These are phyloP conservation scores for Colletotrichum sp. DNA, from an alignment of 2,329 filamentous ascomycete genomes.

Conservation along the genomic window DNA sequence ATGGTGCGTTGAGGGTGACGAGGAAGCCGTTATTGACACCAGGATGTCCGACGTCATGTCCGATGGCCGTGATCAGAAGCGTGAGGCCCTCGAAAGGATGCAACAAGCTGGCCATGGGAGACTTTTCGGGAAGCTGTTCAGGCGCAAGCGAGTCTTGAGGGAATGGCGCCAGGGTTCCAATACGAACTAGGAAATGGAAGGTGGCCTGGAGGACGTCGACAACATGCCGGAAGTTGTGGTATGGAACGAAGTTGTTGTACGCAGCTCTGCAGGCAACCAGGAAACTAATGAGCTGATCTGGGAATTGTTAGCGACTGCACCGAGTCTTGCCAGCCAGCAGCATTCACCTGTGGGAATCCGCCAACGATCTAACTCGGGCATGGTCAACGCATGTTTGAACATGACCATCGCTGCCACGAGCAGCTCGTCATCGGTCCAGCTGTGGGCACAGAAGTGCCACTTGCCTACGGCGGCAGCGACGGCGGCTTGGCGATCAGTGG, in stretches of 20 bases:
- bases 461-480: constrained; percentile 74
- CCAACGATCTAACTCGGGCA: constrained; percentile 84
- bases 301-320: constrained; percentile 41
- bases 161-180: constrained; percentile 78
- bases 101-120: constrained; percentile 76
- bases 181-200: constrained; percentile 85
- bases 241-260: constrained; percentile 97
- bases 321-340: constrained; percentile 26
- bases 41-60: constrained; percentile 96
- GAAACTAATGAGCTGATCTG: constrained; percentile 84
- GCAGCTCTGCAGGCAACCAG: constrained; percentile 86
- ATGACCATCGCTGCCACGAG: constrained; percentile 86
- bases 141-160: constrained; percentile 36
- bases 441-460: constrained; percentile 91
- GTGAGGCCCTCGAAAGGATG: constrained; percentile 87
- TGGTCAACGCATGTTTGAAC: constrained; percentile 84
- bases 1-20: constrained; percentile 86
- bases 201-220: constrained; percentile 94
- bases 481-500: constrained; percentile 65
- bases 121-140: constrained; percentile 47
- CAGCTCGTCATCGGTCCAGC: constrained; percentile 89
- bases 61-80: constrained; percentile 92
- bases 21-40: constrained; percentile 98
- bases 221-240: constrained; percentile 98
- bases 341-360: constrained; percentile 75